Percentiles rank a stretch among this genome's conserved stretches.
phyloP scores from a whole-genome alignment of 2,329 filamentous ascomycete genomes.

The Xylariaceae sp. region DNA sequence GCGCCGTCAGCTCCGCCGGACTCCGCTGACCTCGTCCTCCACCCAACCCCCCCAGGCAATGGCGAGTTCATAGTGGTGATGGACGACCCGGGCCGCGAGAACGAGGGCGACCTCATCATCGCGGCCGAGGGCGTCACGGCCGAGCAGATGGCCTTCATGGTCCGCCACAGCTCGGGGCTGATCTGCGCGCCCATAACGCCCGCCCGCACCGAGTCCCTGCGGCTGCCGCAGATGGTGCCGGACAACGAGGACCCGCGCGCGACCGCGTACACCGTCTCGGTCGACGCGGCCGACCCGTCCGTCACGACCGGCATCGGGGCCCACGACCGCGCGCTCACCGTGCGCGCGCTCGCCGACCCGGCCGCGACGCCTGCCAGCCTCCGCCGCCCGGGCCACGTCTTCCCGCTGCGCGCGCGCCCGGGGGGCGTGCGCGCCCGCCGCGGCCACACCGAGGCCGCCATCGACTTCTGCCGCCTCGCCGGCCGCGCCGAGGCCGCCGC shows the following conservation, averaged over 20 bases:
- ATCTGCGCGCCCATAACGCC: constrained; percentile 81
- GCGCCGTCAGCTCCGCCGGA: constrained; percentile 5
- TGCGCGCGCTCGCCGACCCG: constrained; percentile 66
- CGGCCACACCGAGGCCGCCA: constrained; percentile 89
- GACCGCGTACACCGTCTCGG: constrained; percentile 87
- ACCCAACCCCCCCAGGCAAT: constrained; percentile 49
- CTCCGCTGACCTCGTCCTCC: too few relatives aligned
- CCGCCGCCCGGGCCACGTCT: constrained; percentile 79
- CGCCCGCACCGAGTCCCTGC: constrained; percentile 59
- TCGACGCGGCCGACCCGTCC: constrained; percentile 67
- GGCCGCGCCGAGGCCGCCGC: constrained; percentile 71
- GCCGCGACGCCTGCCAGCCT: constrained; percentile 52
- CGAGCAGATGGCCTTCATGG: constrained; percentile 91
- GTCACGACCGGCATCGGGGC: constrained; percentile 88
- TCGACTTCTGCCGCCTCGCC: constrained; percentile 81
- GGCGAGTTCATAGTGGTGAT: constrained; percentile 95
- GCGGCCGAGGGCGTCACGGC: constrained; percentile 77
- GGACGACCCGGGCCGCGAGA: constrained; percentile 86
- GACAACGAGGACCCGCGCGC: constrained; percentile 71
- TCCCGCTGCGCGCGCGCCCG: constrained; percentile 70
- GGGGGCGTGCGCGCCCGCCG: constrained; percentile 74
- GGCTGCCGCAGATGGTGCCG: constrained; percentile 82
- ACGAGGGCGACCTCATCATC: constrained; percentile 97
- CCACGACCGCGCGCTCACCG: constrained; percentile 76
- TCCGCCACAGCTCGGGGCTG: constrained; percentile 83